Evolutionary conservation across 2,329 filamentous ascomycete genomes (phyloP).

Genomic region (Xylariomycetidae sp.): DNA sequence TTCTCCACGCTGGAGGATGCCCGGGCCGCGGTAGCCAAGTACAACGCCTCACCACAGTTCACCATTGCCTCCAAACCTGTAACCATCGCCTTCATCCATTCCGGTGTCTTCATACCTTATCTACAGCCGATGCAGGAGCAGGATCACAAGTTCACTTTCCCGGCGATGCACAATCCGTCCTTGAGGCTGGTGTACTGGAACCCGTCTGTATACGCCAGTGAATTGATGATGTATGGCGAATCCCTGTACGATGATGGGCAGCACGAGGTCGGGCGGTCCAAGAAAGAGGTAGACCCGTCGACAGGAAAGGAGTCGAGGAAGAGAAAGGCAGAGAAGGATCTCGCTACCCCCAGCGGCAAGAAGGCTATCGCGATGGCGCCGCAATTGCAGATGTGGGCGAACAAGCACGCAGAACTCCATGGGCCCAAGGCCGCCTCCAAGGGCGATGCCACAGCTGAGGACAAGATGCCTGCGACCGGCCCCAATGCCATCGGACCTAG

Average conservation of each 20-base stretch:
- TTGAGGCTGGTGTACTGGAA: constrained; percentile 73
- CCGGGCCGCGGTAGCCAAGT: constrained; percentile 65
- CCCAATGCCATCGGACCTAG: constrained; percentile 15
- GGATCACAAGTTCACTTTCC: constrained; percentile 61
- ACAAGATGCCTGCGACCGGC: constrained; percentile 20
- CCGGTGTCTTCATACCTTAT: constrained; percentile 77
- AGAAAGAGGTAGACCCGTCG: constrained; percentile 27
- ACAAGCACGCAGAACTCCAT: constrained; percentile 63
- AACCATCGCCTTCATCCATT: constrained; percentile 68
- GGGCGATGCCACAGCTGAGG: too few species aligned
- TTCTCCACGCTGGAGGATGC: constrained; percentile 74
- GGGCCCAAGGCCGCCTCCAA: constrained; percentile 37
- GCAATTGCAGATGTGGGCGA: constrained; percentile 66
- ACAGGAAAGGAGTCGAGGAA: constrained; percentile 28
- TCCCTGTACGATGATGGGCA: constrained; percentile 35
- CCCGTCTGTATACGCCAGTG: constrained; percentile 63
- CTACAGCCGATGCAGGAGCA: constrained; percentile 50
- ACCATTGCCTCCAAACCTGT: constrained; percentile 71
- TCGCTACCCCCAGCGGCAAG: constrained; percentile 29
- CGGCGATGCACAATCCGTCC: constrained; percentile 60
- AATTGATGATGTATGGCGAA: constrained; percentile 51
- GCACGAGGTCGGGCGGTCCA: constrained; percentile 31
- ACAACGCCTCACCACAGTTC: constrained; percentile 66
- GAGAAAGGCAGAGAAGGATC: constrained; percentile 43
- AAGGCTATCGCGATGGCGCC: constrained; percentile 53